Evolutionary conservation across 2,329 filamentous ascomycete genomes (phyloP), one percentile per base, ranked within the genome.

Genomic region (Pyrenophora tritici-repentis): DNA sequence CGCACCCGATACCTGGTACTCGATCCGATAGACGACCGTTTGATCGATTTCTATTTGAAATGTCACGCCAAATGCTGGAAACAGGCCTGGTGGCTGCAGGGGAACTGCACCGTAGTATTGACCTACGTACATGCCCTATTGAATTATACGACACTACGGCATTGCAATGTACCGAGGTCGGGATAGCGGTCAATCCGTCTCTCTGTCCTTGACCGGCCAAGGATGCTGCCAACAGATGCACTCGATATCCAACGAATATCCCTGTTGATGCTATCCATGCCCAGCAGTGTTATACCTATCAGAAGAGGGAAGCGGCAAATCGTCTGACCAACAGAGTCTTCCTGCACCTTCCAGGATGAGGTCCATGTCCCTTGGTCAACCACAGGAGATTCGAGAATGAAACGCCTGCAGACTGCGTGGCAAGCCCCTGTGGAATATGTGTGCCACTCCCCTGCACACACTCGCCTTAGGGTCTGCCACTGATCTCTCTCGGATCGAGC

Each of bases 131-230:
- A 52, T 22, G 39, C 37, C 26, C 38, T 33, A 17, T 22, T 22
- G 36, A 39, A 46, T 22, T 36, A 20, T 35, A 36, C 6, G 38
- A 33, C 24, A 51, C 39, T 20, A 42, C 48, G 34, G 48, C n/a
- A 36, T 17, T 35, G 17, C 48, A 42, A 46, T 17, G 18, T 47
- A 18, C 39, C 52, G 52, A 52, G 24, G 18, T 31, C n/a, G 35
- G 35, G 34, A 45, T 43, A 31, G 6, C 29, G n/a, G 34, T 34
- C 20, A 16, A 37, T 16, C 20, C 18, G n/a, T 20, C 16, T 16
- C 32, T 38, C 31, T 16, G 12, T 38, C 20, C 24, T 24, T 38
- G 35, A 16, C 9, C 22, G 17, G 13, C 26, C 26, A 29, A 29
- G 26, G 26, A 29, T 29, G 26, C 10, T 29, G 26, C 10, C 26